A percentile compares a stretch with the other conserved stretches of the same genome.
Evolutionary conservation across 2,329 filamentous ascomycete genomes (phyloP).

Genomic region (Colletotrichum liaoningense): DNA sequence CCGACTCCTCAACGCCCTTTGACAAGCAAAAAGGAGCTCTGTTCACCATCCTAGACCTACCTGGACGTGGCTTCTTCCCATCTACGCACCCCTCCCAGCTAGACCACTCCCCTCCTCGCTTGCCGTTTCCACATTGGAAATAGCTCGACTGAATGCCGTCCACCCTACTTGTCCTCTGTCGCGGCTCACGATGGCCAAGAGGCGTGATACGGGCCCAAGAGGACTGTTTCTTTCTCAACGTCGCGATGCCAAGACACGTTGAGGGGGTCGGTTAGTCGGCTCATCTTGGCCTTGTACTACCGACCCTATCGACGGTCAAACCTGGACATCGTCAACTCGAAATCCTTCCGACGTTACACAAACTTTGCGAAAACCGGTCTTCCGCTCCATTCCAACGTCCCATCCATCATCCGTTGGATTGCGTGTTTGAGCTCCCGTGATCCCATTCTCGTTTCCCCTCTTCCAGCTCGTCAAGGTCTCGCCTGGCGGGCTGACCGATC

Average conservation of each 20-base stretch:
- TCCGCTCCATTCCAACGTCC: background rate
- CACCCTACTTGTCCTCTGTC: background rate
- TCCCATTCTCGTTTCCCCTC: background rate
- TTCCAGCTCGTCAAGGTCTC: background rate
- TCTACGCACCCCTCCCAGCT: background rate
- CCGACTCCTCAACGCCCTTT: background rate
- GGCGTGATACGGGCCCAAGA: constrained; percentile 1
- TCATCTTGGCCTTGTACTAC: background rate
- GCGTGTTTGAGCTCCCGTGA: background rate
- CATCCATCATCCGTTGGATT: background rate
- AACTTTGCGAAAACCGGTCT: background rate
- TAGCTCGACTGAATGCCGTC: constrained; percentile 14
- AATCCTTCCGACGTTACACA: background rate
- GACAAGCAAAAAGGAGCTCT: background rate
- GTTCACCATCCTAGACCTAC: background rate
- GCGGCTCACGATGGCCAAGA: background rate
- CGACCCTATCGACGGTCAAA: constrained; percentile 18
- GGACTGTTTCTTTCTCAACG: constrained; percentile 29
- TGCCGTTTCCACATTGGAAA: constrained; percentile 21
- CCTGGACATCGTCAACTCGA: constrained; percentile 9
- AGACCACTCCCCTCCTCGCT: constrained; percentile 11
- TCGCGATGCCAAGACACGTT: constrained; percentile 10
- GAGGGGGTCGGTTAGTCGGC: background rate
- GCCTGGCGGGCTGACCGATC: background rate
- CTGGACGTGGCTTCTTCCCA: constrained; percentile 1